Conservation (phyloP, 306 rosid genomes). For the Rosa chinensis region DNA sequence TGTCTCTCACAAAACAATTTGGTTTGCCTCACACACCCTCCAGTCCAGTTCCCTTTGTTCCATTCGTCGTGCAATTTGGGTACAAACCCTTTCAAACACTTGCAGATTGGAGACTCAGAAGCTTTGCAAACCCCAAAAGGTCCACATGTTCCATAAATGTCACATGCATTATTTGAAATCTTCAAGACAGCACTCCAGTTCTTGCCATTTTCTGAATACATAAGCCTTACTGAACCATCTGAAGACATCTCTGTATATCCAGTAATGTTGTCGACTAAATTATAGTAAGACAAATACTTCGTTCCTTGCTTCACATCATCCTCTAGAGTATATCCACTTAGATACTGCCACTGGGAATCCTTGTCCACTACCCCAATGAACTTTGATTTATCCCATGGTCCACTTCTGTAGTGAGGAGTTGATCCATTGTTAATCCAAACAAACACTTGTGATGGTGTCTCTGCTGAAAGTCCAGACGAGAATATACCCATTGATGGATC, state of each 20-base stretch:
- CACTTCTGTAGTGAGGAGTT: conserved; percentile 46
- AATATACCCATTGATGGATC: conserved; percentile 43
- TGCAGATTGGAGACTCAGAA: background rate
- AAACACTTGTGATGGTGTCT: conserved; percentile 38
- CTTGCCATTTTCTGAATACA: background rate
- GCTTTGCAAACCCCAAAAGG: background rate
- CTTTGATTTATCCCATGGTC: conserved; percentile 47
- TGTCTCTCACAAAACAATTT: background rate
- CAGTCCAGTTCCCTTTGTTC: background rate
- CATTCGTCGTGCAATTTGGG: background rate
- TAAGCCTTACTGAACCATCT: conserved; percentile 22
- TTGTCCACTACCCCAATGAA: conserved; percentile 40
- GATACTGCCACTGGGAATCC: conserved; percentile 28
- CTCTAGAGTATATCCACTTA: conserved; percentile 21
- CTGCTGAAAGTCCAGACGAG: conserved; percentile 23
- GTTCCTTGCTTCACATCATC: conserved; percentile 31
- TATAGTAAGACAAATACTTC: conserved; percentile 25
- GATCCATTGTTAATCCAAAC: conserved; percentile 35
- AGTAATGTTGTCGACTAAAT: background rate
- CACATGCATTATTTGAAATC: background rate
- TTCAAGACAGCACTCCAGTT: background rate
- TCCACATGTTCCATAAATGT: conserved; percentile 16
- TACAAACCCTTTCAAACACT: background rate
- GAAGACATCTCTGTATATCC: conserved; percentile 23
- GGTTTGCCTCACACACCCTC: background rate